Conservation (phyloP, 2,329 filamentous ascomycete genomes). For the Aspergillus neotritici region DNA sequence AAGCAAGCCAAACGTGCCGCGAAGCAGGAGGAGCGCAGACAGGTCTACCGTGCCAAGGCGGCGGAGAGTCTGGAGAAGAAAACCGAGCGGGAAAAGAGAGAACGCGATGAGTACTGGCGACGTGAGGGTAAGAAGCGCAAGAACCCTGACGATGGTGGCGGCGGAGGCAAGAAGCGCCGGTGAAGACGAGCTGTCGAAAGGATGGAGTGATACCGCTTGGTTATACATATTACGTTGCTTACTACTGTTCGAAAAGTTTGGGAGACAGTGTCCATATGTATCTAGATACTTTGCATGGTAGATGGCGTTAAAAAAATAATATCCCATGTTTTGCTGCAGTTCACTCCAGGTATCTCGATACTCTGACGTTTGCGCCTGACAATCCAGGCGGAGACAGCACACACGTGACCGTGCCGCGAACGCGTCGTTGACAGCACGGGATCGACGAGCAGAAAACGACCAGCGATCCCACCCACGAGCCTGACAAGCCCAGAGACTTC, state of each 20-base stretch:
- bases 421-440: conserved; percentile 18
- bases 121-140: conserved; percentile 79
- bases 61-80: conserved; percentile 79
- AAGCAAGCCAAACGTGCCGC: conserved; percentile 74
- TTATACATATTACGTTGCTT: conserved; percentile 10
- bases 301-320: conserved; percentile 17
- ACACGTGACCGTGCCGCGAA: conserved; percentile 32
- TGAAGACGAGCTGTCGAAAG: conserved; percentile 20
- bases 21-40: conserved; percentile 83
- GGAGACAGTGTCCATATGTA: conserved; percentile 13
- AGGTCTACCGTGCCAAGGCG: conserved; percentile 75
- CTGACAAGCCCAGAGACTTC: neutral
- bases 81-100: conserved; percentile 77
- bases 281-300: conserved; percentile 19
- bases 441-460: neutral
- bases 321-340: conserved; percentile 5
- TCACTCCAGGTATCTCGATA: neutral
- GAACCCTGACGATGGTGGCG: conserved; percentile 49
- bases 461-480: neutral
- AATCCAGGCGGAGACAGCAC: neutral
- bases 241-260: conserved; percentile 11
- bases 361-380: neutral
- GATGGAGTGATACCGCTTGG: conserved; percentile 10
- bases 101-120: conserved; percentile 88
- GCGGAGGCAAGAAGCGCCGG: conserved; percentile 43